Evolutionary conservation across 1,284 basidiomycete species (phyloP).

Genomic region (Sanguinoderma infundibulare): DNA sequence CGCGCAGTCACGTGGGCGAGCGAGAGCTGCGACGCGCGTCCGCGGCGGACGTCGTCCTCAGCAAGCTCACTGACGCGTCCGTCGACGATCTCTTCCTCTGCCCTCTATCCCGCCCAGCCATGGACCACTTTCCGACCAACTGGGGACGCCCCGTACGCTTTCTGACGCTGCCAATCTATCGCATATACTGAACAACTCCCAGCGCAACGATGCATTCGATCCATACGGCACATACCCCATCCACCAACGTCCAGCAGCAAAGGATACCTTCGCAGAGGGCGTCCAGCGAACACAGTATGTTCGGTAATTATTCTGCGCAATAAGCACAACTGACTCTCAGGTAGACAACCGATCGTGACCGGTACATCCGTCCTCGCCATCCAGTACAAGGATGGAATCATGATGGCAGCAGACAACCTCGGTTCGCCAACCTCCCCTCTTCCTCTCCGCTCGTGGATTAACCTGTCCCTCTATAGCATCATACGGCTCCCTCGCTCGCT

Average conservation of each 20-base stretch:
- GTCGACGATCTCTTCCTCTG: neutral
- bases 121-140: constrained; percentile 83
- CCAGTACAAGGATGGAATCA: constrained; percentile 95
- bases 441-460: neutral
- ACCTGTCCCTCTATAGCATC: constrained; percentile 63
- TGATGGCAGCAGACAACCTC: constrained; percentile 99
- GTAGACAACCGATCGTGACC: constrained; percentile 93
- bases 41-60: constrained; percentile 9
- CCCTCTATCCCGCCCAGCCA: constrained; percentile 35
- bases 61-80: constrained; percentile 6
- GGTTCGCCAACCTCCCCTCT: constrained; percentile 51
- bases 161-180: neutral
- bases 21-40: constrained; percentile 19
- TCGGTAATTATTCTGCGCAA: neutral
- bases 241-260: constrained; percentile 56
- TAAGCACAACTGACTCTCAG: constrained; percentile 3
- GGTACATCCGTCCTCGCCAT: constrained; percentile 95
- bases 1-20: constrained; percentile 16
- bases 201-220: constrained; percentile 78
- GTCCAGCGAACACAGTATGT: constrained; percentile 80
- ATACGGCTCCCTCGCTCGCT: constrained; percentile 96
- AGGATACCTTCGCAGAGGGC: constrained; percentile 63
- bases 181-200: neutral
- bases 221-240: constrained; percentile 77
- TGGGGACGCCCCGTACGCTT: constrained; percentile 76